These are phyloP conservation scores for Candida ovalis DNA, from an alignment of 805 yeast genomes.

Conservation along the genomic window DNA sequence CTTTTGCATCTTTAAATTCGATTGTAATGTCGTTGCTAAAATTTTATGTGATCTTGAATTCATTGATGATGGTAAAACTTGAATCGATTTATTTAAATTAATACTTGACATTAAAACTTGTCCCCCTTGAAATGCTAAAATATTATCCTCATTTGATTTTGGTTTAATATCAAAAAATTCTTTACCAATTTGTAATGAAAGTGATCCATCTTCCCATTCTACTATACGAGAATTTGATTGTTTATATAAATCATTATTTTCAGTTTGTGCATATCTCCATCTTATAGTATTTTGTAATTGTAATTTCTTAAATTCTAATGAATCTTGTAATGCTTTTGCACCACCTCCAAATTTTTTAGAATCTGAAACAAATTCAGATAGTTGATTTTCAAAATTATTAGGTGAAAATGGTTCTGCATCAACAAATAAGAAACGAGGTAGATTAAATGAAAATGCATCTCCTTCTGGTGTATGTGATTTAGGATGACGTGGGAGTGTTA, in stretches of 20 bases:
- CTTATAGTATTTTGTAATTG: conserved; percentile 65
- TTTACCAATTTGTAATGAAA: conserved; percentile 79
- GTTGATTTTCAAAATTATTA: conserved; percentile 42
- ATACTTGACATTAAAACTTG: conserved; percentile 69
- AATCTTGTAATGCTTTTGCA: conserved; percentile 51
- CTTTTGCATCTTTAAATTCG: conserved; percentile 41
- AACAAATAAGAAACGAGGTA: conserved; percentile 80
- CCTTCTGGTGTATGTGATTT: conserved; percentile 37
- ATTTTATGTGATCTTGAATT: conserved; percentile 76
- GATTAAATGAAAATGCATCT: conserved; percentile 44
- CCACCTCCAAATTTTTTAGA: conserved; percentile 34
- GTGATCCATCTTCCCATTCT: conserved; percentile 91
- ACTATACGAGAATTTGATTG: conserved; percentile 88
- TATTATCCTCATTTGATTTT: conserved; percentile 64
- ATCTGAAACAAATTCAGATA: conserved; percentile 40
- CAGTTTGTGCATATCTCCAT: conserved; percentile 86
- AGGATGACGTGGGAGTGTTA: conserved; percentile 49
- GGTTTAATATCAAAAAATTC: conserved; percentile 80
- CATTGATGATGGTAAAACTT: conserved; percentile 89
- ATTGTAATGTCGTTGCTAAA: conserved; percentile 66
- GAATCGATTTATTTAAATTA: conserved; percentile 59
- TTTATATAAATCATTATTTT: conserved; percentile 67
- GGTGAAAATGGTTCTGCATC: conserved; percentile 90
- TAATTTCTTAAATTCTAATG: conserved; percentile 30
- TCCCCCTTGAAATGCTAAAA: conserved; percentile 67